Base-by-base conservation (phyloP, 805 yeast species). In the Nakazawaea laoshanensis region DNA sequence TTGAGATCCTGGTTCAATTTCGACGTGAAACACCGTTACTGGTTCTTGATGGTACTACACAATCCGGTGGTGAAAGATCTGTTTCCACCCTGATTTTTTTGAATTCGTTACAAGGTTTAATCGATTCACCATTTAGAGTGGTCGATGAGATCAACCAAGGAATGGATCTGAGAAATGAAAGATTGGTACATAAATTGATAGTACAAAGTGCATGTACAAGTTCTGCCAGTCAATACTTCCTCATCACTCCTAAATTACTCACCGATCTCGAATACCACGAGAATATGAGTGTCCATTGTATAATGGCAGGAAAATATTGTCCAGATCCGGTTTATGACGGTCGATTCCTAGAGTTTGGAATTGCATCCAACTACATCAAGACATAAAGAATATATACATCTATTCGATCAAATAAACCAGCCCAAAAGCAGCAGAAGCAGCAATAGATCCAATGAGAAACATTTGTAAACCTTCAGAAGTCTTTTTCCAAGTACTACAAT, bases 81-180 rank as follows among this genome's bases (percentile, higher is more conserved):
- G 95, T 92, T 0, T 79, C 96, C 0, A 92, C 97, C 0, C 89
- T 89, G 2, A 71, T 88, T 33, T 92, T 82, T 51, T 70, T 92
- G 49, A 83, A 92, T 65, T 78, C 97, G 1, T 62, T 92, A 41
- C 99, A 92, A 58, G 89, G 87, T 8, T 65, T 82, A 37, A 78
- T 96, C 0, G 69, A 70, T 19, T 85, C 96, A 0, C 97, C 98
- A 7, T 86, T 92, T 49, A 65, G 97, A 49, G 88, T 89, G 3
- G 96, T 92, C 6, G 99, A 92, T 57, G 99, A 92, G 62, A 94
- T 92, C 41, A 92, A 92, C 52, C 99, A 92, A 59, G 99, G 98
- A 44, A 88, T 92, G 97, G 99, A 92, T 58, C 82, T 94, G 9
- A 73, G 73, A 39, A 92, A 92, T 49, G 98, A 92, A 55, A 72